phyloP scores from a whole-genome alignment of 331 rosid genomes.

The Malus hybrid region DNA sequence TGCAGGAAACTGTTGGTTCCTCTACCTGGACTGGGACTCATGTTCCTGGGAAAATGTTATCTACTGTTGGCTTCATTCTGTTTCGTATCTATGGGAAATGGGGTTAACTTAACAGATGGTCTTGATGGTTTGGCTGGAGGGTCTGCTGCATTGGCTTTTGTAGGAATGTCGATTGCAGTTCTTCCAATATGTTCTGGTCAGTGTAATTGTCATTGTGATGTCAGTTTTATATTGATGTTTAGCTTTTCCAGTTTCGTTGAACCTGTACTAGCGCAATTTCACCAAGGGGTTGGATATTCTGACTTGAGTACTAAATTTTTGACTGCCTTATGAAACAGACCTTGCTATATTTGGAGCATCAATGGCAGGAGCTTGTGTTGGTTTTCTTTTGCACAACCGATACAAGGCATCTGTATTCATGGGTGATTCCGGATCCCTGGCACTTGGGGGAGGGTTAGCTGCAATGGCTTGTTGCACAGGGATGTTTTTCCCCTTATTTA shows the following conservation, averaged over 20 bases:
- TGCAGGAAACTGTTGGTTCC: constrained; percentile 89
- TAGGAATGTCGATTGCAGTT: constrained; percentile 95
- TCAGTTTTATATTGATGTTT: not conserved
- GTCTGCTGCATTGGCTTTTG: constrained; percentile 84
- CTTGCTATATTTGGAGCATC: constrained; percentile 94
- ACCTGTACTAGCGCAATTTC: not conserved
- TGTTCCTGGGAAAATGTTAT: constrained; percentile 71
- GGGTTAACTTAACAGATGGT: constrained; percentile 76
- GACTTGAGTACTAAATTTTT: not conserved
- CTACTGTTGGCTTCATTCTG: constrained; percentile 65
- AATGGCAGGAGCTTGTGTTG: constrained; percentile 98
- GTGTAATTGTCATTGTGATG: constrained; percentile 22
- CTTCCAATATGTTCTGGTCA: constrained; percentile 94
- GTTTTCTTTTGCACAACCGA: constrained; percentile 91
- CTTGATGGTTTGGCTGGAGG: constrained; percentile 98
- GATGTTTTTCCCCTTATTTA: constrained; percentile 83
- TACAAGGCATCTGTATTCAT: constrained; percentile 80
- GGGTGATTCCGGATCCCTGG: constrained; percentile 92
- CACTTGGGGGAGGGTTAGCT: constrained; percentile 87
- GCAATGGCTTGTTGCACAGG: constrained; percentile 97
- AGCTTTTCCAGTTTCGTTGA: no score
- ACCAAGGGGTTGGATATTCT: not conserved
- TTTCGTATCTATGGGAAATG: constrained; percentile 88
- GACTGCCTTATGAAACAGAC: constrained; percentile 34
- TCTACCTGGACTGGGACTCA: constrained; percentile 73